A percentile compares a stretch with the other conserved stretches of the same genome.
Evolutionary conservation across 2,329 filamentous ascomycete species (phyloP).

Genomic region (Mycosphaerella arachidis): DNA sequence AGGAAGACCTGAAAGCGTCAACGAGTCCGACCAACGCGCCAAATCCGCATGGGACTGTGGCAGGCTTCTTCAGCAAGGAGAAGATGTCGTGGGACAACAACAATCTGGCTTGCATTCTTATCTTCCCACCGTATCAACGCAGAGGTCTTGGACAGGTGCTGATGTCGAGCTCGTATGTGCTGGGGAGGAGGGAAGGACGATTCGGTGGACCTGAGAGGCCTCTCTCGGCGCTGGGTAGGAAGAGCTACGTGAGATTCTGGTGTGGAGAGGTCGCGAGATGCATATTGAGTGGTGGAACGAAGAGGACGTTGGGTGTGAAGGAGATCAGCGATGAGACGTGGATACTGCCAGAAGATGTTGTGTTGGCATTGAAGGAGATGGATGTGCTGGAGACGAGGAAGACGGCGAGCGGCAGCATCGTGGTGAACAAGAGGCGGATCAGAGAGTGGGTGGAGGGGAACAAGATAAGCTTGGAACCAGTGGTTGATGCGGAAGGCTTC

Average conservation of each 20-base stretch:
- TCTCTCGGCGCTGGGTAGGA: constrained; percentile 76
- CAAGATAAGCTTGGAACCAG: constrained; percentile 57
- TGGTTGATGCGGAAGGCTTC: constrained; percentile 73
- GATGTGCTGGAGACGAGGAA: constrained; percentile 58
- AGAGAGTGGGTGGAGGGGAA: constrained; percentile 63
- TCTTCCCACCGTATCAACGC: constrained; percentile 93
- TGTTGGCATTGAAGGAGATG: constrained; percentile 75
- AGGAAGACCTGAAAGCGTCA: not conserved
- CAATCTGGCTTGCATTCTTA: constrained; percentile 90
- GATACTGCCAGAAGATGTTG: constrained; percentile 79
- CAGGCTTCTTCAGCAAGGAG: constrained; percentile 98
- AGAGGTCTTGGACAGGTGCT: constrained; percentile 82
- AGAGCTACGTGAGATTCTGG: constrained; percentile 84
- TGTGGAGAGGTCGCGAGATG: constrained; percentile 74
- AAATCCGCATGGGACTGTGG: constrained; percentile 51
- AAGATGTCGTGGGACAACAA: constrained; percentile 99
- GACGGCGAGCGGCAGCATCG: constrained; percentile 46
- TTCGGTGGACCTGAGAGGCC: constrained; percentile 93
- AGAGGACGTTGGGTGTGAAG: constrained; percentile 58
- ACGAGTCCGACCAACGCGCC: constrained; percentile 35
- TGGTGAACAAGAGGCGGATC: constrained; percentile 57
- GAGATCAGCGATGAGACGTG: constrained; percentile 74
- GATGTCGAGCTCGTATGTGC: constrained; percentile 90
- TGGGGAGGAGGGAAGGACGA: constrained; percentile 75
- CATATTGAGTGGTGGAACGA: constrained; percentile 44